phyloP scores from a whole-genome alignment of 2,329 filamentous ascomycete genomes.

The Arthroderma sp. region DNA sequence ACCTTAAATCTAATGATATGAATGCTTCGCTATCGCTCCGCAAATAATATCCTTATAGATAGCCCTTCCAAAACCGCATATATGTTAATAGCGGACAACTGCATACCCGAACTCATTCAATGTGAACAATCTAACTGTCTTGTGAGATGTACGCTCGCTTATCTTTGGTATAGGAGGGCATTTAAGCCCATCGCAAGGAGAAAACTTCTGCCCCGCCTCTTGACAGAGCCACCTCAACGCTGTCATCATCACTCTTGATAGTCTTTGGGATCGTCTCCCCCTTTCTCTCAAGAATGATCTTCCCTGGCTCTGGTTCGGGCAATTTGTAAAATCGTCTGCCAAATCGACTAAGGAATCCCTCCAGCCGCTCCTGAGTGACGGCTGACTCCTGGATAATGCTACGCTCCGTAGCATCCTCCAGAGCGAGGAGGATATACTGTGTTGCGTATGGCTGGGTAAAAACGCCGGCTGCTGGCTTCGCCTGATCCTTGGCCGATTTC shows the following conservation, averaged over 20 bases:
- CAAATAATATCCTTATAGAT: neutral
- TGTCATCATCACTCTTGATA: constrained; percentile 39
- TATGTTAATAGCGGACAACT: neutral
- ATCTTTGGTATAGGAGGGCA: neutral
- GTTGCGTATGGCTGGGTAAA: constrained; percentile 52
- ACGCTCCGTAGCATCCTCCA: constrained; percentile 44
- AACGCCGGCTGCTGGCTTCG: constrained; percentile 41
- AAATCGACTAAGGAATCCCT: constrained; percentile 46
- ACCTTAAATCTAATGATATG: no score
- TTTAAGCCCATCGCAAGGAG: constrained; percentile 9
- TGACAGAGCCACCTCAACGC: constrained; percentile 37
- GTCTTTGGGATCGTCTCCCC: constrained; percentile 39
- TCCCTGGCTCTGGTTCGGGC: constrained; percentile 27
- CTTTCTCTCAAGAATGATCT: constrained; percentile 42
- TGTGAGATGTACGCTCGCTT: neutral
- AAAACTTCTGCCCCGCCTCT: constrained; percentile 11
- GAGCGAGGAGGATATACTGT: constrained; percentile 46
- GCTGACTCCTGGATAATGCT: constrained; percentile 43
- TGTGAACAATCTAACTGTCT: neutral
- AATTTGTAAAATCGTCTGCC: constrained; percentile 49
- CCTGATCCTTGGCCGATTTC: constrained; percentile 39
- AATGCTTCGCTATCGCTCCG: no score
- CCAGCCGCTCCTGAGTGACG: constrained; percentile 43
- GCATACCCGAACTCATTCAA: neutral
- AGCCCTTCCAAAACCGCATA: neutral